Evolutionary conservation across 768 basidiomycete genomes (phyloP), one percentile per base, ranked within the genome.

Genomic region (Panellus pusillus): DNA sequence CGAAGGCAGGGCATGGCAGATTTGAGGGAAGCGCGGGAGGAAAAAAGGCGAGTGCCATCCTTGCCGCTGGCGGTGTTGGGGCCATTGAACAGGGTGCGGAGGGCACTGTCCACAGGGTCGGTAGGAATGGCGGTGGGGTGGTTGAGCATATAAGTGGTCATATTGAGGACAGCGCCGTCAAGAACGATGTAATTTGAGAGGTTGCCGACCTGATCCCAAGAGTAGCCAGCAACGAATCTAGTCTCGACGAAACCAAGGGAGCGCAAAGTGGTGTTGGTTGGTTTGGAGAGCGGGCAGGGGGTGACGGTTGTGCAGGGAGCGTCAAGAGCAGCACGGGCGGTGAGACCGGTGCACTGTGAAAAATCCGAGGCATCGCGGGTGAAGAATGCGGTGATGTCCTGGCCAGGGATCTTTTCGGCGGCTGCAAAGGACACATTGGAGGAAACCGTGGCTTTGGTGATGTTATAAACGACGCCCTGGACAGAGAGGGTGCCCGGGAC

Each of bases 161-260:
- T 81, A 72, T 99, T 97, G 67, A 98, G 84, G 42, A 99, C 97
- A 36, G 86, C 82, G 29, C 97, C 97, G 62, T 98, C 94, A 50
- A 98, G 69, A 31, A 98, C 95, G 62, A 98, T 72, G 73, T 89
- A 95, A 63, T 87, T 82, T 35, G 74, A 56, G 17, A 91, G 73
- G n/a, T 61, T 66, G 1, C 87, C 79, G 20, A 98, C 87, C 66
- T 98, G 92, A 44, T 80, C 76, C 97, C 97, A 99, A 47, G 86
- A 83, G 66, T 96, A 98, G 6, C 97, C 97, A 27, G 91, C 86
- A 45, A 84, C 70, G 47, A 81, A 78, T 0, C 74, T 70, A 7
- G 91, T 91, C 63, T 87, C 83, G 35, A 74, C 67, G 44, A 98
- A 76, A 15, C 78, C 72, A 41, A 94, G 82, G n/a, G 73, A 61